Conservation (phyloP, 306 rosid species). For the Purshia tridentata region DNA sequence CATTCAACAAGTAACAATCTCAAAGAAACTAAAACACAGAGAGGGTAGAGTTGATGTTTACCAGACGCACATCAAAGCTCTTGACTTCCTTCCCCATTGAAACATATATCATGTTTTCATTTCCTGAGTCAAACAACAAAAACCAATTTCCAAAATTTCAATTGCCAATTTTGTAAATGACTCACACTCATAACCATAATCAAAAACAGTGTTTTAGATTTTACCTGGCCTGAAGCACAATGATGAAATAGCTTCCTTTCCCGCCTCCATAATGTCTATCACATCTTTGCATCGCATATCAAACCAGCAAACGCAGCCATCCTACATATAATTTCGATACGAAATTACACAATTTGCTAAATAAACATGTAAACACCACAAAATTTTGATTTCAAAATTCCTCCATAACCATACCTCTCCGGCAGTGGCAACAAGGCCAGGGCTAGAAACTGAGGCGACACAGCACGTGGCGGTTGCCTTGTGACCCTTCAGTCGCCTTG, state of each 20-base stretch:
- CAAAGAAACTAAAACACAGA: neutral
- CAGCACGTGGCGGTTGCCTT: conserved; percentile 66
- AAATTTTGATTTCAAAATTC: neutral
- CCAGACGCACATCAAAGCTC: conserved; percentile 83
- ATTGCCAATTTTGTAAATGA: neutral
- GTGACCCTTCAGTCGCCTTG: conserved; percentile 76
- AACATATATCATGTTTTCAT: conserved; percentile 69
- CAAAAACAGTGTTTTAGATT: neutral
- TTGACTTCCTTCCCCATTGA: conserved; percentile 82
- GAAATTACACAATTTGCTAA: neutral
- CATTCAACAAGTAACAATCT: neutral
- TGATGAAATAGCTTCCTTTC: conserved; percentile 64
- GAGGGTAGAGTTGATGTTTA: conserved; percentile 32
- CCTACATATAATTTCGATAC: conserved; percentile 34
- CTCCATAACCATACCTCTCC: conserved; percentile 55
- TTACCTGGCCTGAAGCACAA: conserved; percentile 72
- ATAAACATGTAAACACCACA: neutral
- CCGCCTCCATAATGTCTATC: conserved; percentile 59
- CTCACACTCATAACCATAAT: no score
- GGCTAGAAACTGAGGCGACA: conserved; percentile 60
- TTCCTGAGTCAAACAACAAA: conserved; percentile 55
- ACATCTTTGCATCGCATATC: conserved; percentile 81
- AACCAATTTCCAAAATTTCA: neutral
- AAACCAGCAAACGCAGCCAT: conserved; percentile 94
- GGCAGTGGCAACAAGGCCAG: conserved; percentile 67